These are phyloP conservation scores for Fusarium equiseti DNA, from an alignment of 2,329 filamentous ascomycete genomes.

Conservation along the genomic window DNA sequence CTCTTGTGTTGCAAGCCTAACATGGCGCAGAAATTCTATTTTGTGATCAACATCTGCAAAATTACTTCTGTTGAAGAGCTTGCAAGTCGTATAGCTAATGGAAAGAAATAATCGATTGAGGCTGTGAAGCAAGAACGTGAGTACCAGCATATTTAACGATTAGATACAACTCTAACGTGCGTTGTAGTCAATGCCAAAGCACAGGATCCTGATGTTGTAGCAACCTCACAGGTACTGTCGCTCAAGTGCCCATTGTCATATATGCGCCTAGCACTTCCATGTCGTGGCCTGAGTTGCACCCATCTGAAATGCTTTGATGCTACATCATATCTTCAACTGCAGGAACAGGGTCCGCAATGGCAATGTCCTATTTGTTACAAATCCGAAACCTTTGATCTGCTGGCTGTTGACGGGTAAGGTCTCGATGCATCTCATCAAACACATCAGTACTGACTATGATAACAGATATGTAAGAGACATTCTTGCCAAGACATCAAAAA, in stretches of 20 bases:
- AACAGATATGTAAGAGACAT: slow-evolving; percentile 88
- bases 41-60: slow-evolving; percentile 81
- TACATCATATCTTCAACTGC: slow-evolving; percentile 88
- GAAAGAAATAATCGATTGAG: slow-evolving; percentile 81
- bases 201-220: slow-evolving; percentile 88
- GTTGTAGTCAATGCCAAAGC: slow-evolving; percentile 79
- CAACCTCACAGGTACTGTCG: slow-evolving; percentile 88
- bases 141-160: slow-evolving; percentile 48
- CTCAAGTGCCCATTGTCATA: slow-evolving; percentile 94
- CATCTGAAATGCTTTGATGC: slow-evolving; percentile 98
- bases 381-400: slow-evolving; percentile 79
- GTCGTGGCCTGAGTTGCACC: slow-evolving; percentile 81
- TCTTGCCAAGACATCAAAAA: slow-evolving; percentile 75
- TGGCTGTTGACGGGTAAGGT: slow-evolving; percentile 88
- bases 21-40: slow-evolving; percentile 72
- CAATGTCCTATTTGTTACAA: slow-evolving; percentile 95
- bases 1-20: slow-evolving; percentile 30
- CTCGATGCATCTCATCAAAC: not conserved
- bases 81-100: slow-evolving; percentile 72
- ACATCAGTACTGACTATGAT: slow-evolving; percentile 23
- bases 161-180: slow-evolving; percentile 36
- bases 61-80: slow-evolving; percentile 78
- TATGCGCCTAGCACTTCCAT: slow-evolving; percentile 82
- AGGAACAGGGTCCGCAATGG: slow-evolving; percentile 97
- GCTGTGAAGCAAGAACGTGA: slow-evolving; percentile 87